Conservation (phyloP, 192 early-diverging fungal species). For the Gigaspora rosea region DNA sequence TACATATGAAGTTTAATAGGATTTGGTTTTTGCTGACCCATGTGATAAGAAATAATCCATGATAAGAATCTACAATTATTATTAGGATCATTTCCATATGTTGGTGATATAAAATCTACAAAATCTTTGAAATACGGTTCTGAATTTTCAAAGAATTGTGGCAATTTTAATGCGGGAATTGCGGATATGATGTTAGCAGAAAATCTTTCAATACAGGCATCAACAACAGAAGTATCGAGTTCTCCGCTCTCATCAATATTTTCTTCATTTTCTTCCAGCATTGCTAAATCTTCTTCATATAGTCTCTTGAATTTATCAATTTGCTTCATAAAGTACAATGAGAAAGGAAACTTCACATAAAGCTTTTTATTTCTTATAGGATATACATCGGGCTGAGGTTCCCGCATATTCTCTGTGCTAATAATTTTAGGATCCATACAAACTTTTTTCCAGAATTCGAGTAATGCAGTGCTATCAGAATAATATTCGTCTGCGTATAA, state of each 20-base stretch:
- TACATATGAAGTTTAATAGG: constrained; percentile 4
- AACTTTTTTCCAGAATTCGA: neutral
- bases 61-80: neutral
- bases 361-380: neutral
- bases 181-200: neutral
- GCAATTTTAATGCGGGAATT: neutral
- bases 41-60: neutral
- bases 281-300: constrained; percentile 18
- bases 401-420: neutral
- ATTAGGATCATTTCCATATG: too few species aligned
- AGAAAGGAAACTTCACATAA: constrained; percentile 30
- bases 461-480: neutral
- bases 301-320: constrained; percentile 20
- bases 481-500: neutral
- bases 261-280: constrained; percentile 7
- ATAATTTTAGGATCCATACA: constrained; percentile 25
- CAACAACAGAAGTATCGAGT: constrained; percentile 5
- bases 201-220: neutral
- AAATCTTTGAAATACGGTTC: constrained; percentile 30
- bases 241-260: constrained; percentile 20
- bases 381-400: neutral
- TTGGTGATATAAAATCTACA: neutral
- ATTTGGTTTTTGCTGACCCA: constrained; percentile 3
- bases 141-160: neutral
- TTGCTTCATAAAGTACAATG: constrained; percentile 22